Base-by-base conservation (phyloP, 2,329 filamentous ascomycete genomes). In the Talaromyces rugulosus region DNA sequence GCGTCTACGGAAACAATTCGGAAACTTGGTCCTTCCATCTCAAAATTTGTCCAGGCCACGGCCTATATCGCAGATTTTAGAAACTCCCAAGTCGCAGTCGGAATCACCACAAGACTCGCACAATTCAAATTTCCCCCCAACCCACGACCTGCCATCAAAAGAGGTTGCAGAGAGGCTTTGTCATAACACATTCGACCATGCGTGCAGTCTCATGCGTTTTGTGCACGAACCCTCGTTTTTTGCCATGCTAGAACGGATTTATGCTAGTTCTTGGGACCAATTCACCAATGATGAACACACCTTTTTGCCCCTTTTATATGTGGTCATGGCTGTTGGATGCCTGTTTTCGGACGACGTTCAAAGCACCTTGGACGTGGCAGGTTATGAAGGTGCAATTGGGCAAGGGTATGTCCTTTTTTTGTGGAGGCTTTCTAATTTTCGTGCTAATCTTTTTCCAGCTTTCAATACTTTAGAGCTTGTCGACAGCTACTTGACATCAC, bases 1-100 rank as follows among this genome's bases (percentile, higher is more conserved):
- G 66, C 87, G 91, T 60, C 89, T 99, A 84, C 89, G 92, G 69
- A 90, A 96, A 70, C 90, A 96, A 71, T 91, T 97, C 67, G 89
- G 91, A 52, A 87, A 88, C 64, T 81, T 95, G 66, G 83, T 95
- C 55, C 88, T 69, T 77, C 75, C 69, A 71, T 85, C 64, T 82
- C 87, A 18, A 86, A 89, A 71, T 76, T 88, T 64, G 80, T 84
- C 58, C 74, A 81, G 64, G 72, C 27, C 78, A 73, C 51, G 82
- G 78, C 75, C 80, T 75, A 78, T 85, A 66, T 81, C 82, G 11
- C 79, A 84, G 65, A 83, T 86, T 64, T 81, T 93, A 55, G 90
- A 92, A 64, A 90, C 89, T 30, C 89, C 91, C 2, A 84, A 83
- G 58, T 85, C 88, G 2, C 78, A 81, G 12, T 83, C 84, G 14